Conservation (phyloP, 495 filamentous ascomycete genomes). For the Penicillium maclennaniae region DNA sequence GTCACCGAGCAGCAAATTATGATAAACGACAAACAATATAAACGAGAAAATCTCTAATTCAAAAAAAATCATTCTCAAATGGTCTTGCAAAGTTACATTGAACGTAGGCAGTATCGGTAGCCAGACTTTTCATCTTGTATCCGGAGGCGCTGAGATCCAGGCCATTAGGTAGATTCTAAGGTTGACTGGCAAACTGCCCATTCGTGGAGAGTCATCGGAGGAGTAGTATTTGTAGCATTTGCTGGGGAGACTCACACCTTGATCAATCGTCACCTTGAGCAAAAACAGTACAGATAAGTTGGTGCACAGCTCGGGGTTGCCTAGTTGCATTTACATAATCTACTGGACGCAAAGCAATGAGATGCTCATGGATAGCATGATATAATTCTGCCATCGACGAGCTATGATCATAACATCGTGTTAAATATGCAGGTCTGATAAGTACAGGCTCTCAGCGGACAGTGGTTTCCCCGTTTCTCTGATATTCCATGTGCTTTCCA, state of each 20-base stretch:
- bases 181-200: too few relatives aligned
- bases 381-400: background rate
- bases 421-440: constrained; percentile 7
- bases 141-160: too few relatives aligned
- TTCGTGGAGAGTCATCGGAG: too few relatives aligned
- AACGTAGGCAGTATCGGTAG: too few relatives aligned
- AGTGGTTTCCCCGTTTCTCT: background rate
- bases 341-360: background rate
- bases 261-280: too few relatives aligned
- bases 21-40: background rate
- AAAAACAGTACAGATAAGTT: too few relatives aligned
- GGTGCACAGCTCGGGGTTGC: too few relatives aligned
- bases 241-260: too few relatives aligned
- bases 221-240: too few relatives aligned
- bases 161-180: too few relatives aligned
- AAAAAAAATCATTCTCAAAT: background rate
- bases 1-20: background rate
- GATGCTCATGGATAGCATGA: background rate
- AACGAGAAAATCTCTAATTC: background rate
- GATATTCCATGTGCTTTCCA: background rate
- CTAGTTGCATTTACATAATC: background rate
- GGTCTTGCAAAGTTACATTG: too few relatives aligned
- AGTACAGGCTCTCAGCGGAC: background rate
- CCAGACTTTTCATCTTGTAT: too few relatives aligned
- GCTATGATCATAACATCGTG: constrained; percentile 23